These are phyloP conservation scores for Stephanodiscus triporus DNA, from an alignment of 108 stramenopile genomes.

Conservation along the genomic window DNA sequence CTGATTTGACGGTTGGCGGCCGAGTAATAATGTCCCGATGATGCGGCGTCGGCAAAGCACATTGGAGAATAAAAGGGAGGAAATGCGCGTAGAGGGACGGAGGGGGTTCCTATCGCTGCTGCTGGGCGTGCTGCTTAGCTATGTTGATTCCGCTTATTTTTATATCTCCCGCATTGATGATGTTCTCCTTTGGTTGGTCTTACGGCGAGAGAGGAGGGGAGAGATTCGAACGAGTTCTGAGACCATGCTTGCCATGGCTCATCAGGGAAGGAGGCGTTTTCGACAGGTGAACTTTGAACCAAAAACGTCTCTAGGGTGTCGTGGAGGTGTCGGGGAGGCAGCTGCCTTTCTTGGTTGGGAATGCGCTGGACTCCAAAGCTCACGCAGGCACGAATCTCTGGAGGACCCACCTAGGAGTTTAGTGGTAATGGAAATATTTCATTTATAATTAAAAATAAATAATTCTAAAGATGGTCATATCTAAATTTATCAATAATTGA, in stretches of 20 bases:
- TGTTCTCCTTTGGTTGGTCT: too few species aligned
- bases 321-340: constrained; percentile 9
- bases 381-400: background rate
- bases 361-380: background rate
- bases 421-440: background rate
- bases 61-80: background rate
- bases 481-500: too few species aligned
- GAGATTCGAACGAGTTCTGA: too few species aligned
- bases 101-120: background rate
- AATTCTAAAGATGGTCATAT: background rate
- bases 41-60: background rate
- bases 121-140: too few species aligned
- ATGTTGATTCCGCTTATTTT: too few species aligned
- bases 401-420: too few species aligned
- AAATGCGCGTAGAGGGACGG: background rate
- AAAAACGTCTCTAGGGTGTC: too few species aligned
- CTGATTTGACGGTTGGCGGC: background rate
- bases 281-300: background rate
- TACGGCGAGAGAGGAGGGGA: too few species aligned
- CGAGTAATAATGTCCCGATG: background rate
- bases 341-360: constrained; percentile 10
- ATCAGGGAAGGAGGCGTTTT: too few species aligned
- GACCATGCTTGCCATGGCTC: too few species aligned
- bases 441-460: background rate
- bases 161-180: too few species aligned